phyloP scores from a whole-genome alignment of 306 rosid species.

The Pueraria montana region DNA sequence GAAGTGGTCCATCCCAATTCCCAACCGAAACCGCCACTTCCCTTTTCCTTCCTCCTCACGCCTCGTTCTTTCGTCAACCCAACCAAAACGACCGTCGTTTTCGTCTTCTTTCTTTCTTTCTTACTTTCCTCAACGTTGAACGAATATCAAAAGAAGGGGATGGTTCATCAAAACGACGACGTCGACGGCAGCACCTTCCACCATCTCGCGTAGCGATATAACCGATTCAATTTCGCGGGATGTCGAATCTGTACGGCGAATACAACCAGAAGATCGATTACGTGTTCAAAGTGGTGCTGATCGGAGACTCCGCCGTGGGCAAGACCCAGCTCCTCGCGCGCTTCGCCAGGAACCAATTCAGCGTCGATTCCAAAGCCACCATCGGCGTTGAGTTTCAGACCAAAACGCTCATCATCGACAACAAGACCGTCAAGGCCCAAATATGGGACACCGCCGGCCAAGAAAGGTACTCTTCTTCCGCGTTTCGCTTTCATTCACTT shows the following conservation, averaged over 20 bases:
- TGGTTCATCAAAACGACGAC: neutral
- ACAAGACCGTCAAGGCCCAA: conserved; percentile 80
- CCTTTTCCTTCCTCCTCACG: no score
- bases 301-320: conserved; percentile 91
- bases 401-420: conserved; percentile 79
- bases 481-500: neutral
- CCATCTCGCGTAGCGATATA: neutral
- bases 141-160: no score
- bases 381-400: conserved; percentile 73
- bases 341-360: conserved; percentile 77
- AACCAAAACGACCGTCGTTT: no score
- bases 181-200: neutral
- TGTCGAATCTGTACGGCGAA: conserved; percentile 55
- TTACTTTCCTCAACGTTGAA: no score
- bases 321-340: conserved; percentile 86
- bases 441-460: conserved; percentile 96
- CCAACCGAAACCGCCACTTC: no score
- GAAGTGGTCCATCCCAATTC: no score
- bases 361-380: conserved; percentile 78
- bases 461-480: conserved; percentile 60
- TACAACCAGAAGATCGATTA: conserved; percentile 78
- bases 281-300: conserved; percentile 83
- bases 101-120: no score
- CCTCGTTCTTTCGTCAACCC: no score
- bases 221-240: conserved; percentile 37